These are phyloP conservation scores for Astragalus membranaceus DNA, from an alignment of 306 rosid genomes.

Conservation along the genomic window DNA sequence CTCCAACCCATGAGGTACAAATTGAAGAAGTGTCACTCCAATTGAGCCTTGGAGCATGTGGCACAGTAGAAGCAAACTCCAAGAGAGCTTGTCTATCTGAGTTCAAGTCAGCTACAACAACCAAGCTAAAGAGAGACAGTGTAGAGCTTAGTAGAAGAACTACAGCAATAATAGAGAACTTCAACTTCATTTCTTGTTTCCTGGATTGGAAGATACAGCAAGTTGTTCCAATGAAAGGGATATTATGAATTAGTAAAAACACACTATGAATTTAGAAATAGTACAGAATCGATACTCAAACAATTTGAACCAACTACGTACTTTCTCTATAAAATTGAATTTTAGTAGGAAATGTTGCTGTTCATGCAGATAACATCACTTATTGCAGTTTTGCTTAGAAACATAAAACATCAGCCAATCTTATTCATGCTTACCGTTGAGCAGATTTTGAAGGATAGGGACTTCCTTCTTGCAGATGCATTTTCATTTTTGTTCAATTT, in stretches of 20 bases:
- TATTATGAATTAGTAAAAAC: not conserved
- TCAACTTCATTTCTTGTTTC: slow-evolving; percentile 39
- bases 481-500: slow-evolving; percentile 21
- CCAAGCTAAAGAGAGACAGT: slow-evolving; percentile 11
- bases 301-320: not conserved
- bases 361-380: slow-evolving; percentile 16
- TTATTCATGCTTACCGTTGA: slow-evolving; percentile 29
- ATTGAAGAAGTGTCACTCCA: slow-evolving; percentile 53
- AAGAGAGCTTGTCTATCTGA: slow-evolving; percentile 64
- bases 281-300: not conserved
- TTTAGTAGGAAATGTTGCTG: not conserved
- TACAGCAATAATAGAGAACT: slow-evolving; percentile 26
- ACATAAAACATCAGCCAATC: not conserved
- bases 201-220: slow-evolving; percentile 6
- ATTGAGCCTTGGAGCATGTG: slow-evolving; percentile 58
- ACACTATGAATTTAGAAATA: not conserved
- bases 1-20: slow-evolving; percentile 70
- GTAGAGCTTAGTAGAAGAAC: slow-evolving; percentile 25
- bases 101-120: slow-evolving; percentile 43
- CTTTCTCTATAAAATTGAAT: not conserved
- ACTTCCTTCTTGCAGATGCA: slow-evolving; percentile 27
- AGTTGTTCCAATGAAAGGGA: slow-evolving; percentile 20
- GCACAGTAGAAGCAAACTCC: slow-evolving; percentile 43
- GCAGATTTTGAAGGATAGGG: slow-evolving; percentile 18
- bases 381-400: slow-evolving; percentile 8